phyloP scores from a whole-genome alignment of 2,329 filamentous ascomycete genomes.

The Penicillium verrucosum region DNA sequence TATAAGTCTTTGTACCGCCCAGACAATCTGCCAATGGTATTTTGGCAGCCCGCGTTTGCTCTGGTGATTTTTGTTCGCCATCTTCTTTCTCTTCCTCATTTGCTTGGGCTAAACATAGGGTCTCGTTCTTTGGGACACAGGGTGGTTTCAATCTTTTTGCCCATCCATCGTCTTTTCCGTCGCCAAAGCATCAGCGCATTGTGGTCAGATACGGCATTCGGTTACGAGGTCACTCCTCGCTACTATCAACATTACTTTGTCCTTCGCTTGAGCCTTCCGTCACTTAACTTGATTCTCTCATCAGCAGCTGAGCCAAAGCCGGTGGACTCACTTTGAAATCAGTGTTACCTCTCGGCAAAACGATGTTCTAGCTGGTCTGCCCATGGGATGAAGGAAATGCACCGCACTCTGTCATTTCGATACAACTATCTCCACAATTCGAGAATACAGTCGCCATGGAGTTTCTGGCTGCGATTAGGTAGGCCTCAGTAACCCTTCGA shows the following conservation, averaged over 20 bases:
- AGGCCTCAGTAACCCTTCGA: conserved; percentile 13
- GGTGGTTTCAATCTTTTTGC: background rate
- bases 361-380: background rate
- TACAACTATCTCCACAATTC: conserved; percentile 5
- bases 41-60: conserved; percentile 15
- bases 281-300: background rate
- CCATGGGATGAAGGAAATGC: conserved; percentile 18
- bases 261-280: background rate
- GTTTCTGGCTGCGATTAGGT: conserved; percentile 44
- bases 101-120: background rate
- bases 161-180: too few species aligned
- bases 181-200: background rate
- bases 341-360: background rate
- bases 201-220: background rate
- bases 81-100: background rate
- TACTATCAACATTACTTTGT: background rate
- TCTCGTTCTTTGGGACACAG: background rate
- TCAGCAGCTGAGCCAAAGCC: background rate
- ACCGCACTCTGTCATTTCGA: conserved; percentile 10
- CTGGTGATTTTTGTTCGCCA: conserved; percentile 11
- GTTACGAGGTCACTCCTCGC: background rate
- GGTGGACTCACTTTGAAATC: background rate
- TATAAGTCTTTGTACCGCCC: conserved; percentile 11
- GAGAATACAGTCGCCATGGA: conserved; percentile 32
- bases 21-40: conserved; percentile 5